Conservation (phyloP, 75 land plant genomes). For the Cupressus sempervirens region DNA sequence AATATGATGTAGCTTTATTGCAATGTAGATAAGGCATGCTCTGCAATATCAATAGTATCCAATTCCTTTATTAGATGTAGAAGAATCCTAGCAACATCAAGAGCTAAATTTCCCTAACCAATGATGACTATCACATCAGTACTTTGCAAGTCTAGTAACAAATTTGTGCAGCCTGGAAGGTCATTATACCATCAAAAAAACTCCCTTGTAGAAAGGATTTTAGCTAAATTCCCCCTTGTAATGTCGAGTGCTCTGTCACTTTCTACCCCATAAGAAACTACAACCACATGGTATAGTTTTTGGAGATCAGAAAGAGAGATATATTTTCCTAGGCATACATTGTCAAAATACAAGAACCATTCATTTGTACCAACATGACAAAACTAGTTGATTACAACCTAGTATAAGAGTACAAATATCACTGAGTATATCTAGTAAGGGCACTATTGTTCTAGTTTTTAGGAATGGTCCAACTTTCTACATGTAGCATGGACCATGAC, state of each 20-base stretch:
- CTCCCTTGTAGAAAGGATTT: constrained; percentile 88
- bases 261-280: constrained; percentile 98
- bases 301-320: constrained; percentile 78
- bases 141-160: constrained; percentile 62
- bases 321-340: constrained; percentile 70
- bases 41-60: too few species aligned
- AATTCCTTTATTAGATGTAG: too few species aligned
- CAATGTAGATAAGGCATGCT: too few species aligned
- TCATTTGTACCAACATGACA: constrained; percentile 65
- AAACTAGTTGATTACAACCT: constrained; percentile 91
- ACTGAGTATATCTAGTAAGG: too few species aligned
- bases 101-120: too few species aligned
- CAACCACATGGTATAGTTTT: constrained; percentile 83
- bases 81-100: too few species aligned
- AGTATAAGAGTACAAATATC: too few species aligned
- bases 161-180: constrained; percentile 75
- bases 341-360: constrained; percentile 79
- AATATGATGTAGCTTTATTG: too few species aligned
- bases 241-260: constrained; percentile 80
- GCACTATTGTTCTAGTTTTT: too few species aligned
- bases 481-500: too few species aligned
- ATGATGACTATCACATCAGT: constrained; percentile 86
- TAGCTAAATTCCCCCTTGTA: constrained; percentile 79
- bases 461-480: too few species aligned
- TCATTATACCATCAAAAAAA: constrained; percentile 99